Conservation (phyloP, 208 protist species). For the Leishmania tarentolae region DNA sequence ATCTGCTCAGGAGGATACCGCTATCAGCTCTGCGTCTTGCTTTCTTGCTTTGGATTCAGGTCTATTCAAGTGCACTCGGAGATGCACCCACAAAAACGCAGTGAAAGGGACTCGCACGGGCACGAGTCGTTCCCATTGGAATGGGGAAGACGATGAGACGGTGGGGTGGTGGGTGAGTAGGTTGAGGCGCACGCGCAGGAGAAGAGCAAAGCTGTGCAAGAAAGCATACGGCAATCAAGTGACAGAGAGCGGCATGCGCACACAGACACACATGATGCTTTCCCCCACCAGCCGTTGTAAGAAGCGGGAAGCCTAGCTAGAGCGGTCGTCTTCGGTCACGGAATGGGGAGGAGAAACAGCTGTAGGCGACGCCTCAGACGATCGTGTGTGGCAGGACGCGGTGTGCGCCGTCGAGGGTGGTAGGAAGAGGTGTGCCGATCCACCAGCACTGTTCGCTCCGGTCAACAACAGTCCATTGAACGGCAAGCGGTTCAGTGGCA, state of each 20-base stretch:
- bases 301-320: conserved; percentile 4
- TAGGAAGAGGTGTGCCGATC: conserved; percentile 28
- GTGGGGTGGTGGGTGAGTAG: background rate
- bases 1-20: background rate
- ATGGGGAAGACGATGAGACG: background rate
- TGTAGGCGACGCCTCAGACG: background rate
- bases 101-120: background rate
- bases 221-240: background rate
- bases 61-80: background rate
- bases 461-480: conserved; percentile 22
- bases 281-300: background rate
- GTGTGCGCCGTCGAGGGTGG: conserved; percentile 34
- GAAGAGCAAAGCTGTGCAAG: background rate
- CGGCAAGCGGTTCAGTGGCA: conserved; percentile 55
- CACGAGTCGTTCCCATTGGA: background rate
- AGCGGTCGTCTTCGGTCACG: conserved; percentile 24
- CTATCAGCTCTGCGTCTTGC: background rate
- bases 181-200: background rate
- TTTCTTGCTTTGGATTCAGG: background rate
- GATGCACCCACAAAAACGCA: background rate
- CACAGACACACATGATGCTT: background rate
- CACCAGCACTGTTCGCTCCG: background rate
- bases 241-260: background rate
- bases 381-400: conserved; percentile 2
- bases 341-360: conserved; percentile 21